These are phyloP conservation scores for Singerocomus inundabilis DNA, from an alignment of 1,284 basidiomycete genomes.

Conservation along the genomic window DNA sequence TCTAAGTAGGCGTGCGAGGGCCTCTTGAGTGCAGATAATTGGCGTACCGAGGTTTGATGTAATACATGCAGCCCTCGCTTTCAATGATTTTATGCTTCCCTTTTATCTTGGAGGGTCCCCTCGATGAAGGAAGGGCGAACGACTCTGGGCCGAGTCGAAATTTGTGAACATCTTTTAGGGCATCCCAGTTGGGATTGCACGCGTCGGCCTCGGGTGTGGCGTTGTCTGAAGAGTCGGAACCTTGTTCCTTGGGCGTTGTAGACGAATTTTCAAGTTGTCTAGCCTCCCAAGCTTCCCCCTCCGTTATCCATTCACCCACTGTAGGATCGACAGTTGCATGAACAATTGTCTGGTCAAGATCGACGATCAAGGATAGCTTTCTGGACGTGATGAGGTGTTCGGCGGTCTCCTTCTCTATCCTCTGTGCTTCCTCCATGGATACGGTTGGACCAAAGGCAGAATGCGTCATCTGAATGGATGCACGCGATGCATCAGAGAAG, in stretches of 20 bases:
- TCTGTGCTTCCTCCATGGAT: conserved; percentile 82
- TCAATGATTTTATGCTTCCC: conserved; percentile 63
- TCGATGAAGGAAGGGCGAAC: conserved; percentile 48
- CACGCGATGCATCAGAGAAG: conserved; percentile 75
- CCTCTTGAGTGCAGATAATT: conserved; percentile 4
- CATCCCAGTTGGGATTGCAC: conserved; percentile 87
- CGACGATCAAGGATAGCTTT: conserved; percentile 93
- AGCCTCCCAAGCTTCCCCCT: conserved; percentile 75
- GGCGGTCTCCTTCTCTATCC: conserved; percentile 83
- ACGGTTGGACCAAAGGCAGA: conserved; percentile 77
- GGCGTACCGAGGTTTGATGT: conserved; percentile 89
- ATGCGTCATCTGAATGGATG: conserved; percentile 85
- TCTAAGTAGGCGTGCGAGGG: conserved; percentile 10
- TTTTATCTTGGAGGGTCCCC: conserved; percentile 36
- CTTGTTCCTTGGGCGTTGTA: conserved; percentile 25
- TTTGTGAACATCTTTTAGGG: conserved; percentile 83
- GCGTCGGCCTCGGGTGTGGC: conserved; percentile 47
- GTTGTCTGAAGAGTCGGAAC: conserved; percentile 40
- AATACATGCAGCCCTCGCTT: conserved; percentile 88
- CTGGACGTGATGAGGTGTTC: conserved; percentile 72
- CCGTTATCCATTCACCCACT: conserved; percentile 94
- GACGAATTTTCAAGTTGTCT: conserved; percentile 40
- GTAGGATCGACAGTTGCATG: conserved; percentile 99
- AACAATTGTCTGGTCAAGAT: conserved; percentile 98
- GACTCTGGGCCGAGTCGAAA: conserved; percentile 86